Percentiles rank a stretch among this genome's conserved stretches.
Evolutionary conservation across 495 filamentous ascomycete genomes (phyloP).

Genomic region (Penicillium cosmopolitanum): DNA sequence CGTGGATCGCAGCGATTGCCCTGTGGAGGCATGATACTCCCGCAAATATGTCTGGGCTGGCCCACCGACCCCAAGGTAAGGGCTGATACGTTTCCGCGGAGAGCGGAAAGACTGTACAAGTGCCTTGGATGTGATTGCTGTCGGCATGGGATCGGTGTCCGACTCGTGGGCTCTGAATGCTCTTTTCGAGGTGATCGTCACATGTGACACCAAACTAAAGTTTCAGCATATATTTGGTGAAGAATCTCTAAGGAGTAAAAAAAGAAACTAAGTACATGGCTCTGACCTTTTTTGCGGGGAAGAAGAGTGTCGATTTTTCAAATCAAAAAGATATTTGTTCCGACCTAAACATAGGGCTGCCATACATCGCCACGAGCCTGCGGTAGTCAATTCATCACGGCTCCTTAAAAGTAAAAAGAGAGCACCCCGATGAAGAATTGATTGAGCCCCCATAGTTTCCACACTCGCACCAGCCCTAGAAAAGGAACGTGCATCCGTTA

Average conservation of each 20-base stretch:
- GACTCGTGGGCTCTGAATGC: background rate
- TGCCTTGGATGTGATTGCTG: background rate
- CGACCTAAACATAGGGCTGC: too few relatives aligned
- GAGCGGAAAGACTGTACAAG: background rate
- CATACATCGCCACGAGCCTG: too few relatives aligned
- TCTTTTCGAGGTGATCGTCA: background rate
- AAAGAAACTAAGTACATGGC: background rate
- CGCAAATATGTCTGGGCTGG: background rate
- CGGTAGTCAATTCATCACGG: too few relatives aligned
- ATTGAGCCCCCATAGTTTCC: background rate
- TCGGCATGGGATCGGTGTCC: background rate
- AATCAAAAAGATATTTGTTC: too few relatives aligned
- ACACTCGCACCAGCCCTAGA: background rate
- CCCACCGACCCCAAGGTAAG: background rate
- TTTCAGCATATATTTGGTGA: background rate
- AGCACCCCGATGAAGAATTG: too few relatives aligned
- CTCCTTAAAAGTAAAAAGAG: background rate
- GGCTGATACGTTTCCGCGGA: background rate
- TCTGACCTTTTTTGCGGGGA: background rate
- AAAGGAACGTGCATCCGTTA: slow-evolving; percentile 11
- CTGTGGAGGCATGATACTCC: background rate
- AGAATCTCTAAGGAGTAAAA: background rate
- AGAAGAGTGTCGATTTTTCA: background rate
- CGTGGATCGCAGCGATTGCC: background rate
- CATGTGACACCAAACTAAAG: background rate